Evolutionary conservation across 306 rosid genomes (phyloP).

Genomic region (Coriaria nepalensis): DNA sequence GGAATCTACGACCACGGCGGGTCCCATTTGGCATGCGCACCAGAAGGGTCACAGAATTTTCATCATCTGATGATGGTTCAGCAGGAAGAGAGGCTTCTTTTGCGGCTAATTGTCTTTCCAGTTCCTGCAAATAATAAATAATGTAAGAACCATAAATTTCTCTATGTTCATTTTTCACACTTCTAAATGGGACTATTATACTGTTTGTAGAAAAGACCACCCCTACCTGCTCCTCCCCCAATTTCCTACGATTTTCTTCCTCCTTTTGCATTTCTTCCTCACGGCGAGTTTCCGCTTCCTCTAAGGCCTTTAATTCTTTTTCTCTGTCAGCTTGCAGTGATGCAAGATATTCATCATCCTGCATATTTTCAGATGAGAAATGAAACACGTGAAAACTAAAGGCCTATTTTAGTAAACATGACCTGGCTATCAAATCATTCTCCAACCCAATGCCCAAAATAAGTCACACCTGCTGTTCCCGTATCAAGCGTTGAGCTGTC

Average conservation of each 20-base stretch:
- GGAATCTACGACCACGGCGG: conserved; percentile 85
- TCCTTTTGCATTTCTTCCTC: conserved; percentile 65
- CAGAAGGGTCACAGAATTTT: conserved; percentile 57
- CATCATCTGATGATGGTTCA: conserved; percentile 69
- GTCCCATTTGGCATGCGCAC: conserved; percentile 96
- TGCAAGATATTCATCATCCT: conserved; percentile 95
- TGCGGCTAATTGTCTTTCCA: conserved; percentile 61
- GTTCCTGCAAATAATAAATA: conserved; percentile 38
- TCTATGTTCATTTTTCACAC: no score
- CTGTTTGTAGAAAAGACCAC: not conserved
- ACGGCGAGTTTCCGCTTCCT: conserved; percentile 69
- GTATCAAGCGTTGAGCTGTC: conserved; percentile 71
- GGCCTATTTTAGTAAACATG: not conserved
- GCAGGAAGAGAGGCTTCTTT: conserved; percentile 68
- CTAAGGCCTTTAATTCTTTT: conserved; percentile 61
- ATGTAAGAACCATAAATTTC: no score
- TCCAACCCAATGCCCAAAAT: conserved; percentile 4
- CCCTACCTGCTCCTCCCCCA: conserved; percentile 71
- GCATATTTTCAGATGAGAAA: conserved; percentile 15
- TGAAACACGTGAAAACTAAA: conserved; percentile 5
- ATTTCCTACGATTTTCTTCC: conserved; percentile 63
- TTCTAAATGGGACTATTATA: no score
- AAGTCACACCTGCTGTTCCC: conserved; percentile 80
- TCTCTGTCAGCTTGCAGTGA: conserved; percentile 82
- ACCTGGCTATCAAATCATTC: conserved; percentile 4